A percentile compares a stretch with the other conserved stretches of the same genome.
Conservation (phyloP, 495 filamentous ascomycete genomes). For the Xylaria grammica region DNA sequence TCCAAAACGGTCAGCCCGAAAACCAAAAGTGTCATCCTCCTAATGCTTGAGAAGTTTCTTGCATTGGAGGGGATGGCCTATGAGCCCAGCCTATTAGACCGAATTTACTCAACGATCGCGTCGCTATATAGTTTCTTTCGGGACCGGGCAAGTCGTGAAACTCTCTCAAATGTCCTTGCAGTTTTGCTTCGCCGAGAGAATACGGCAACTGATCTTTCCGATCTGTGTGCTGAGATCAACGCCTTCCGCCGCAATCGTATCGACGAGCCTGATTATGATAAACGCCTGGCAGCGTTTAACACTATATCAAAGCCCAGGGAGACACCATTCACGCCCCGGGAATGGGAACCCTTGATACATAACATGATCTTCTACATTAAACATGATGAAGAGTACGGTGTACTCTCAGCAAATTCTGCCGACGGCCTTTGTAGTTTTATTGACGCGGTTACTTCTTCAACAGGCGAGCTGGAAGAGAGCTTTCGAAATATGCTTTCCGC, state of each 20-base stretch:
- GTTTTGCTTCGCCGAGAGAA: constrained; percentile 68
- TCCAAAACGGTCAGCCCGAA: constrained; percentile 77
- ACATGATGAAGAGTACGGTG: constrained; percentile 85
- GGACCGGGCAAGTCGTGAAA: constrained; percentile 72
- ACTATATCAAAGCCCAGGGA: constrained; percentile 64
- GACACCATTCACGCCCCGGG: constrained; percentile 63
- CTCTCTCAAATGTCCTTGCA: constrained; percentile 71
- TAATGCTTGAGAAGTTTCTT: constrained; percentile 77
- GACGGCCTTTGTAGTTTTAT: constrained; percentile 83
- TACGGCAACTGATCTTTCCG: constrained; percentile 66
- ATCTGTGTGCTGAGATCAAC: constrained; percentile 80
- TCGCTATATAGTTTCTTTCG: constrained; percentile 87
- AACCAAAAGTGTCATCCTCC: constrained; percentile 79
- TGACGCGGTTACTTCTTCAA: constrained; percentile 56
- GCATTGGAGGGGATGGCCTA: constrained; percentile 61
- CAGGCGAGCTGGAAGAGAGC: constrained; percentile 36
- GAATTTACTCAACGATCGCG: constrained; percentile 66
- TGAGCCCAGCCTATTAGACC: constrained; percentile 59
- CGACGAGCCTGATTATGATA: constrained; percentile 85
- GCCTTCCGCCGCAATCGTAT: constrained; percentile 69
- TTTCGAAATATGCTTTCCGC: constrained; percentile 58
- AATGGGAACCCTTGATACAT: constrained; percentile 89
- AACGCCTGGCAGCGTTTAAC: constrained; percentile 77
- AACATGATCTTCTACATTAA: constrained; percentile 90
- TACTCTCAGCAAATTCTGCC: constrained; percentile 79